A percentile compares a stretch with the other conserved stretches of the same genome.
These are phyloP conservation scores for Aspergillus pseudoterreus DNA, from an alignment of 2,329 filamentous ascomycete genomes.

Conservation along the genomic window DNA sequence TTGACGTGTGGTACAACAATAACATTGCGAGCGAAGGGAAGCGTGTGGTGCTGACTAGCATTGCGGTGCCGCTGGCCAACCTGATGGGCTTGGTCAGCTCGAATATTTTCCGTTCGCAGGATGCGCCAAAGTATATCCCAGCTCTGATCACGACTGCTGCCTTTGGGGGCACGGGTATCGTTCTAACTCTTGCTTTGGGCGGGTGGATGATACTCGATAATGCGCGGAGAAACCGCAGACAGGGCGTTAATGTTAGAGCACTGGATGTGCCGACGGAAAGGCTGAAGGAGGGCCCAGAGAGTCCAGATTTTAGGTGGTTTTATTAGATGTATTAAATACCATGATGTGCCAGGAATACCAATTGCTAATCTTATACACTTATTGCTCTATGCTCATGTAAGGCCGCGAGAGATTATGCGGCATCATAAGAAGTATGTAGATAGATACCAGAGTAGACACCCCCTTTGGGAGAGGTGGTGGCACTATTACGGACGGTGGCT, in stretches of 20 bases:
- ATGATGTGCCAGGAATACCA: too few relatives aligned
- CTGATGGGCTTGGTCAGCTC: conserved; percentile 65
- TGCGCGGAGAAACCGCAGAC: conserved; percentile 50
- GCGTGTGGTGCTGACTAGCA: conserved; percentile 61
- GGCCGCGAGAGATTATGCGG: too few relatives aligned
- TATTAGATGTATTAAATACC: conserved; percentile 12
- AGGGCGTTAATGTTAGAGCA: conserved; percentile 53
- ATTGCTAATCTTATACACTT: too few relatives aligned
- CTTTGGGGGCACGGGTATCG: conserved; percentile 53
- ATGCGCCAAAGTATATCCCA: conserved; percentile 60
- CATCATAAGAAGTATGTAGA: too few relatives aligned
- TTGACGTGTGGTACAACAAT: conserved; percentile 67
- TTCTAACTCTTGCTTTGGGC: conserved; percentile 53
- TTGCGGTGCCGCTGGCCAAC: conserved; percentile 68
- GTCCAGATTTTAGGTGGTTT: conserved; percentile 54
- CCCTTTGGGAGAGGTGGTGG: too few relatives aligned
- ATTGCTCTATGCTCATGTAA: too few relatives aligned
- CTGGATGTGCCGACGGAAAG: conserved; percentile 51
- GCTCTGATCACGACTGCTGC: conserved; percentile 54
- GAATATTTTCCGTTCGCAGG: conserved; percentile 61
- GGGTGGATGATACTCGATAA: conserved; percentile 50
- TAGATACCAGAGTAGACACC: too few relatives aligned
- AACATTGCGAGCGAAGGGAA: conserved; percentile 70
- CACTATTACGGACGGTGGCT: too few relatives aligned
- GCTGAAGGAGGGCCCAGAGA: conserved; percentile 49